Conservation (phyloP, 1,139 yeast species). For the Yamadazyma sp. region DNA sequence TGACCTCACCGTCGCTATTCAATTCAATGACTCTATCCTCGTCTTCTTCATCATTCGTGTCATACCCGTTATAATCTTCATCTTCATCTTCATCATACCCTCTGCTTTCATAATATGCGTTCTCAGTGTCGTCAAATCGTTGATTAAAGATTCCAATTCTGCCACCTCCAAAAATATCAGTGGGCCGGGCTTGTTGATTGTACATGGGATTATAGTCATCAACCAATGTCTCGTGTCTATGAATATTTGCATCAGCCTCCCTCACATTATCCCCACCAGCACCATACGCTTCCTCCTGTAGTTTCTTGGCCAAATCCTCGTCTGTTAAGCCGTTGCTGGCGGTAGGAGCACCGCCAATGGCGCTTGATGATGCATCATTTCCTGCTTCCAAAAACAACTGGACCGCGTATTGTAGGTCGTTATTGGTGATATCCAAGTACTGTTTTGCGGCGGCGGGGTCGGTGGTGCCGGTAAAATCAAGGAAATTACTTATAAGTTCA, state of each 20-base stretch:
- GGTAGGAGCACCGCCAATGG: constrained; percentile 16
- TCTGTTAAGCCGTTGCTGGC: constrained; percentile 33
- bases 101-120: constrained; percentile 23
- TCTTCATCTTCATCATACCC: constrained; percentile 20
- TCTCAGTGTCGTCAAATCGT: constrained; percentile 36
- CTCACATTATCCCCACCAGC: constrained; percentile 34
- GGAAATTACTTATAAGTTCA: constrained; percentile 53
- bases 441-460: constrained; percentile 72
- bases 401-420: constrained; percentile 82
- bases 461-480: constrained; percentile 79
- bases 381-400: constrained; percentile 70
- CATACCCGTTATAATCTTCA: constrained; percentile 12
- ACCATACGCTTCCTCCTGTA: constrained; percentile 65
- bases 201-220: constrained; percentile 20
- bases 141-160: constrained; percentile 47
- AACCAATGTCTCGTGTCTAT: constrained; percentile 77
- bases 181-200: constrained; percentile 19
- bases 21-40: constrained; percentile 26
- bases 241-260: constrained; percentile 76
- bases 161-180: constrained; percentile 44
- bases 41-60: constrained; percentile 16
- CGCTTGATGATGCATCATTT: constrained; percentile 21
- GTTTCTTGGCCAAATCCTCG: constrained; percentile 58
- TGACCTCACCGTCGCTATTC: constrained; percentile 32
- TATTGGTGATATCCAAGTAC: constrained; percentile 77